Base-by-base conservation (phyloP, 164 flowering plant genomes). In the Macadamia integrifolia region DNA sequence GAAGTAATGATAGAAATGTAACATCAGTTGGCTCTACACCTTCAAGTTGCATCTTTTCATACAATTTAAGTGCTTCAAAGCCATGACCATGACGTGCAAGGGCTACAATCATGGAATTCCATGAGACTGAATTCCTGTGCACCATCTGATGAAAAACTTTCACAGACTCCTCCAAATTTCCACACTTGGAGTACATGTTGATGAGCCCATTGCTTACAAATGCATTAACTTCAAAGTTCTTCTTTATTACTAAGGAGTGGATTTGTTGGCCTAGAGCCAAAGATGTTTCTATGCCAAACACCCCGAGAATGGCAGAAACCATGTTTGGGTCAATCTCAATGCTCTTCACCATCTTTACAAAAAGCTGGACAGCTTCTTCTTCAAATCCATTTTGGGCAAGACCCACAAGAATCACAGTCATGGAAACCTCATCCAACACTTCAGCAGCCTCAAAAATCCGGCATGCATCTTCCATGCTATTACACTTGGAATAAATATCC, bases 401-500 rank as follows among this genome's bases (percentile, higher is more conserved):
- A 43, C 97, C 97, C 15, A 70, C 88, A 60, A 94, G 92, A 46
- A 94, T 82, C 32, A 91, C 89, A 9, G 98, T 90, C 82, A 88
- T 64, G 23, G 95, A 82, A 61, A 91, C 82, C 80, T 78, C 89
- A 72, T 92, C 97, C 65, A 83, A 68, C 18, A 78, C 79, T 72
- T 80, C 76, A 1, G 89, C 88, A 28, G 79, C 78, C 74, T 87
- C 84, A 68, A 90, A 91, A 42, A 91, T 80, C 71, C 60, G 62
- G 81, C 80, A 82, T 0, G 92, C 88, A 65, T 84, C 91, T 69
- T 80, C 90, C 73, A 94, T 35, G 56, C 75, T 69, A 63, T 86
- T 80, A 76, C 97, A 92, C 76, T 90, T 94, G 2, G 89, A 83
- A 68, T 94, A 92, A 90, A 92, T 81, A 73, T 92, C 97, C 96